Base-by-base conservation (phyloP, 306 rosid genomes). In the Acmispon strigosus region DNA sequence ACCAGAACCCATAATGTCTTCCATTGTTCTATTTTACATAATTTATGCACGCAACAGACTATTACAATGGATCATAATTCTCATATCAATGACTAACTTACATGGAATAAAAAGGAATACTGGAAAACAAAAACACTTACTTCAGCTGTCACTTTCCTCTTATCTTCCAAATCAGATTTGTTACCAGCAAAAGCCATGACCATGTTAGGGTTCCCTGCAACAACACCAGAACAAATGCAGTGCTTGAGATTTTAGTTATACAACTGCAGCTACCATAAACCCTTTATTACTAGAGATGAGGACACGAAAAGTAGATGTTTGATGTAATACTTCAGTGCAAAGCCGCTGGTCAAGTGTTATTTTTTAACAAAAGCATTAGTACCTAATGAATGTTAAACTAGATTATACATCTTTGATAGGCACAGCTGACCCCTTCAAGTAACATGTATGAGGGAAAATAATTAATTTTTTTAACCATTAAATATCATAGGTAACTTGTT, bases 151-250 rank as follows among this genome's bases (percentile, higher is more conserved):
- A 85, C 87, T 54, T 80, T 75, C 70, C 89, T 82, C 74, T 80
- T 85, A 36, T 85, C 87, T 80, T 85, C 89, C 80, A 85, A 78
- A 66, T 85, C 89, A 74, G 82, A 76, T 77, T 85, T 85, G 79
- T 85, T 85, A 39, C 89, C 89, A 62, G 89, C 87, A 56, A 85
- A 69, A 56, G 87, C 89, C 83, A 82, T 62, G 72, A 85, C 89
- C 89, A 82, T 77, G 78, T 74, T 82, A 17, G 89, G 87, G 64
- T 85, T 85, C 42, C 89, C 89, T 85, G 77, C n/a, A 80, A 74
- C 76, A 67, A 62, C 39, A 60, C 19, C 65, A 47, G 55, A 58
- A 47, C 22, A 41, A 76, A 50, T 10, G 42, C 49, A 76, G 54
- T 37, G 44, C 15, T 54, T 19, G 12, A 69, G 62, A 78, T 60